Percentiles rank a stretch among this genome's conserved stretches.
Conservation (phyloP, 306 rosid genomes). For the Dryas octopetala region DNA sequence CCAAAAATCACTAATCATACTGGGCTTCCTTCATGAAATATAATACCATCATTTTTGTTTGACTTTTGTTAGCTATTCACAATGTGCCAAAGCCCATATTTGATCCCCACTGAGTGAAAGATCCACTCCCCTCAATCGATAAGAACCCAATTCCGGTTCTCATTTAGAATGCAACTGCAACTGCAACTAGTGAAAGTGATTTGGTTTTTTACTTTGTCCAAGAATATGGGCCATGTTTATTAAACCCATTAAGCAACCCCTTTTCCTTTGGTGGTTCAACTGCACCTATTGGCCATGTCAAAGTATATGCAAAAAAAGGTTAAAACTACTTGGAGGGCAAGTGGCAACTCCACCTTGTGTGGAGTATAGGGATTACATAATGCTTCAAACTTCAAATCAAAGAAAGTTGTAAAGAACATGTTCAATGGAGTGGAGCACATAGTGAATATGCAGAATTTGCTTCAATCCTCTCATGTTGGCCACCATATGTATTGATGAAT, state of each 20-base stretch:
- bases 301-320: background rate
- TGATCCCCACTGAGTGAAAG: background rate
- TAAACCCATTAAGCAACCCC: background rate
- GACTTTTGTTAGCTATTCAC: background rate
- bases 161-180: background rate
- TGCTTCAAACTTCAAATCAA: background rate
- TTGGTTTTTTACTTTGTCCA: background rate
- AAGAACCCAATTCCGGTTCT: background rate
- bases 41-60: background rate
- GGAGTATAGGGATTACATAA: background rate
- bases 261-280: background rate
- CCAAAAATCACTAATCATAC: no score
- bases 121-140: background rate
- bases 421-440: constrained; percentile 11
- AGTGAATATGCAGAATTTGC: background rate
- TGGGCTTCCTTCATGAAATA: no score
- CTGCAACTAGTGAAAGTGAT: background rate
- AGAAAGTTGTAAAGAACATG: background rate
- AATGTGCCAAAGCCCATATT: constrained; percentile 10
- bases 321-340: background rate
- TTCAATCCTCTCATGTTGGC: constrained; percentile 8
- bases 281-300: background rate
- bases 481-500: background rate
- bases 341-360: constrained; percentile 9
- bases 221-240: background rate